Conservation (phyloP, 805 yeast genomes). For the Ogataea paraovalis region DNA sequence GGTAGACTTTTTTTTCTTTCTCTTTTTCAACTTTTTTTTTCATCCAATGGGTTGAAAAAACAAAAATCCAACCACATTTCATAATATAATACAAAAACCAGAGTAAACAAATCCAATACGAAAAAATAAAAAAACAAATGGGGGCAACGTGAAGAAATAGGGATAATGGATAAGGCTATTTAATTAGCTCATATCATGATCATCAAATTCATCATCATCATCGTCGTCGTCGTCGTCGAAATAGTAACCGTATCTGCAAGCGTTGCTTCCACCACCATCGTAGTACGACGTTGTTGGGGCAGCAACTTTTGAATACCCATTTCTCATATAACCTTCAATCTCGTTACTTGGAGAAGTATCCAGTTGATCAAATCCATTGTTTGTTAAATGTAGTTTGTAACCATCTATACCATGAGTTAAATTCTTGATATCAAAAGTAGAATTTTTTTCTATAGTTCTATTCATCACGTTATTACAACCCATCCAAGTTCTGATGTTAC, state of each 20-base stretch:
- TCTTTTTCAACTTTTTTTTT: neutral
- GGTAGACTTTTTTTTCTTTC: no score
- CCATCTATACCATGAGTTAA: conserved; percentile 35
- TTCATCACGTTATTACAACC: conserved; percentile 42
- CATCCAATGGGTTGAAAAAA: neutral
- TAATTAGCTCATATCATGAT: conserved; percentile 14
- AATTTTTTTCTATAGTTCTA: conserved; percentile 45
- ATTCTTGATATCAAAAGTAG: conserved; percentile 31
- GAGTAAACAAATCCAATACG: neutral
- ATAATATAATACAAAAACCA: neutral
- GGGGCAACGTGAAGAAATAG: conserved; percentile 1
- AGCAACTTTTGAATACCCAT: conserved; percentile 13
- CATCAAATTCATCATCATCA: conserved; percentile 14
- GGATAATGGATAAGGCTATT: no score
- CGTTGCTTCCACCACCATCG: conserved; percentile 16
- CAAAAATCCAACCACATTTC: neutral
- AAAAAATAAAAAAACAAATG: conserved; percentile 6
- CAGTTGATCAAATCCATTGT: conserved; percentile 16
- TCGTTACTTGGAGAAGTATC: conserved; percentile 29
- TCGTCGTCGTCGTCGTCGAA: conserved; percentile 10
- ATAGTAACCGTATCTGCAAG: conserved; percentile 16
- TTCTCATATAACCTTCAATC: conserved; percentile 32
- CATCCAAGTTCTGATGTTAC: conserved; percentile 45
- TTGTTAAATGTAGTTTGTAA: conserved; percentile 30
- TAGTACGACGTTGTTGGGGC: conserved; percentile 7